These are phyloP conservation scores for Vitis amurensis DNA, from an alignment of 164 flowering plant genomes.

Conservation along the genomic window DNA sequence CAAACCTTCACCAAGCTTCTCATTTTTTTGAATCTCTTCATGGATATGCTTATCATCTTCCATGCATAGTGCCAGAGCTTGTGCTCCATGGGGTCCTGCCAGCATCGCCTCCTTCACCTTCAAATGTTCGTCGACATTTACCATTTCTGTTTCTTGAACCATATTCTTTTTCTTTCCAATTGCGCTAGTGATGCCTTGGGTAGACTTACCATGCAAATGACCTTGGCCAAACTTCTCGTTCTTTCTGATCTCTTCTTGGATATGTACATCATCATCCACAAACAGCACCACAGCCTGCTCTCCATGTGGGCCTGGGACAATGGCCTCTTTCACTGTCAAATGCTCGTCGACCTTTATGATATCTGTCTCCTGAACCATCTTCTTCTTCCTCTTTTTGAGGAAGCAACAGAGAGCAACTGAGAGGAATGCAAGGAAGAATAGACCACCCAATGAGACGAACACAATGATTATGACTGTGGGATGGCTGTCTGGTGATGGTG, in stretches of 20 bases:
- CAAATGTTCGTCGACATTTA: conserved; percentile 19
- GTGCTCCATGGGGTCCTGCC: conserved; percentile 22
- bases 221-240: conserved; percentile 22
- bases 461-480: conserved; percentile 39
- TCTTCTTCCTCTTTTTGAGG: conserved; percentile 36
- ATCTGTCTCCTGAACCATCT: conserved; percentile 34
- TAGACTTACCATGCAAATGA: conserved; percentile 1
- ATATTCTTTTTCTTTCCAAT: no score
- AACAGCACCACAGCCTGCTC: conserved; percentile 32
- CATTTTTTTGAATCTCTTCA: conserved; percentile 29
- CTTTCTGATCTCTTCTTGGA: conserved; percentile 47
- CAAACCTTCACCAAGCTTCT: conserved; percentile 17
- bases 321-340: conserved; percentile 51
- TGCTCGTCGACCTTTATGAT: conserved; percentile 55
- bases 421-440: conserved; percentile 33
- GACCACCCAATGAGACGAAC: conserved; percentile 42
- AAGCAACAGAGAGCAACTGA: conserved; percentile 29
- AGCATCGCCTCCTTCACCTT: conserved; percentile 15
- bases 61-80: conserved; percentile 22
- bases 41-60: conserved; percentile 43
- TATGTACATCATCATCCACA: conserved; percentile 48
- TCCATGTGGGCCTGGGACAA: conserved; percentile 62
- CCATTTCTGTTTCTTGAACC: conserved; percentile 10
- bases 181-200: not conserved
- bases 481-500: conserved; percentile 25